These are phyloP conservation scores for Ceratonia siliqua DNA, from an alignment of 306 rosid species.

Conservation along the genomic window DNA sequence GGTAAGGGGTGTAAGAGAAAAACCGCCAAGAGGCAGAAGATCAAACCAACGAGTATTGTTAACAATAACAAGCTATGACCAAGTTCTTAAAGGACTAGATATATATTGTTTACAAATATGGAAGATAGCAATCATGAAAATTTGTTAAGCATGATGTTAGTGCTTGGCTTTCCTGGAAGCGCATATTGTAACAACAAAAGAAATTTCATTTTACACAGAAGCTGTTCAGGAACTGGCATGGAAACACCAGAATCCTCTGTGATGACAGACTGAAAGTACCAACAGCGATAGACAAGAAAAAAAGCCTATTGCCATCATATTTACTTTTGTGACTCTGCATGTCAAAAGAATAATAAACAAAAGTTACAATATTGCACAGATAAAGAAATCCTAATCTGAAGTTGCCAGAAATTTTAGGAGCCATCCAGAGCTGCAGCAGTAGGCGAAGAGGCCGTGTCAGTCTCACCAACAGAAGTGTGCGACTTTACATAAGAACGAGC, in stretches of 20 bases:
- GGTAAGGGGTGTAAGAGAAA: no score
- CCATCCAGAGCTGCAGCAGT: slow-evolving; percentile 40
- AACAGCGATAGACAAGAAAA: slow-evolving; percentile 20
- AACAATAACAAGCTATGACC: neutral
- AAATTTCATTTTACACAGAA: slow-evolving; percentile 14
- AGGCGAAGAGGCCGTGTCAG: slow-evolving; percentile 36
- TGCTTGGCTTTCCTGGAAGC: neutral
- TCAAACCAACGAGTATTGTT: neutral
- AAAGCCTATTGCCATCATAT: slow-evolving; percentile 36
- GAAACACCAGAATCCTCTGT: slow-evolving; percentile 17
- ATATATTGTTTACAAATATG: neutral
- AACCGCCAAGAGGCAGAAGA: no score
- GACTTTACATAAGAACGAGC: slow-evolving; percentile 63
- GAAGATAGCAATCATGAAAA: neutral
- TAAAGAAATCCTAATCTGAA: slow-evolving; percentile 32
- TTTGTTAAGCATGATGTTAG: neutral
- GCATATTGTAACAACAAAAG: neutral
- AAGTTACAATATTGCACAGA: slow-evolving; percentile 34
- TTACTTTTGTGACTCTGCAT: slow-evolving; percentile 24
- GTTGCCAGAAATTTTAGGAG: slow-evolving; percentile 34
- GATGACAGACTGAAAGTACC: slow-evolving; percentile 36
- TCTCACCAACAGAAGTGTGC: slow-evolving; percentile 34
- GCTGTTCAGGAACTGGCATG: slow-evolving; percentile 16
- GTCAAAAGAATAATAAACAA: slow-evolving; percentile 30
- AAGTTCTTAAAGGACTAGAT: neutral